Conservation (phyloP, 2,329 filamentous ascomycete species). For the Venturia carpophila region DNA sequence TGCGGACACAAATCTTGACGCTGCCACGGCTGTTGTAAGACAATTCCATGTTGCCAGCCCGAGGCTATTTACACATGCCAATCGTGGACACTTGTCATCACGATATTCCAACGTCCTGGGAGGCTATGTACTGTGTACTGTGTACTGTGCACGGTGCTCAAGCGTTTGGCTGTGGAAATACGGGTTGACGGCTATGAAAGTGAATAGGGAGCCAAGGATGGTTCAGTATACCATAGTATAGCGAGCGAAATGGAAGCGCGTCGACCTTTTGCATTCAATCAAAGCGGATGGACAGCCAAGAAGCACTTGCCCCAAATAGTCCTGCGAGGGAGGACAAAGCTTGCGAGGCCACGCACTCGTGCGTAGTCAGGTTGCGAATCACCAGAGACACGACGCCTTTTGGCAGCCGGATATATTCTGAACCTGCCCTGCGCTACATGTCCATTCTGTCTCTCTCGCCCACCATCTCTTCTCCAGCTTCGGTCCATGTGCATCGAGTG, state of each 20-base stretch:
- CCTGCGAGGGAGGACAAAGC: neutral
- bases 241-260: neutral
- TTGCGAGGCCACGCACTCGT: slow-evolving; percentile 1
- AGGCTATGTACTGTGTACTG: too few relatives aligned
- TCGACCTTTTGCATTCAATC: neutral
- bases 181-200: neutral
- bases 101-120: neutral
- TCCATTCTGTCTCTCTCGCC: neutral
- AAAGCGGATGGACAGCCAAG: slow-evolving; percentile 5
- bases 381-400: slow-evolving; percentile 8
- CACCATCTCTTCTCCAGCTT: neutral
- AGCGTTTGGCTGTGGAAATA: neutral
- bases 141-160: too few relatives aligned
- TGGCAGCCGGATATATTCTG: neutral
- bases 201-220: neutral
- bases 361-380: neutral
- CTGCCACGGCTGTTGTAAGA: neutral
- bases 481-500: neutral
- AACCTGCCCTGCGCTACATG: neutral
- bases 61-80: too few relatives aligned
- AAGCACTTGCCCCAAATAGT: neutral
- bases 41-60: too few relatives aligned
- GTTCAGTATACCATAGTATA: neutral
- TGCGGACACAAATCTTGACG: neutral
- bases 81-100: neutral